These are phyloP conservation scores for Debaryomyces robertsiae DNA, from an alignment of 1,139 yeast genomes.

Conservation along the genomic window DNA sequence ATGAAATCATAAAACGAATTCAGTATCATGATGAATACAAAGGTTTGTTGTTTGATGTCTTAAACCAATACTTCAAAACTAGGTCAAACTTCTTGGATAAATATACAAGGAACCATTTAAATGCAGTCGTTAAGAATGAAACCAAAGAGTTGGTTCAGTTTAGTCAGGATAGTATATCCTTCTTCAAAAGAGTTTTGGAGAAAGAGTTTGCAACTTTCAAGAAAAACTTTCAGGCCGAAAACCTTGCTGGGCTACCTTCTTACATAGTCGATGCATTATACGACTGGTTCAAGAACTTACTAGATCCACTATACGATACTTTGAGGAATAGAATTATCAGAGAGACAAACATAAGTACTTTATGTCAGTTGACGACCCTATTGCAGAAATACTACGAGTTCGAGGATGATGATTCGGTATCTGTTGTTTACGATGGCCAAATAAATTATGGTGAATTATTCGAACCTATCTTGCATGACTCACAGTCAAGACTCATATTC, in stretches of 20 bases:
- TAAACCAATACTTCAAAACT: slow-evolving; percentile 59
- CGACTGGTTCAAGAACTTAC: slow-evolving; percentile 59
- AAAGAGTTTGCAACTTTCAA: slow-evolving; percentile 64
- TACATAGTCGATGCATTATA: slow-evolving; percentile 21
- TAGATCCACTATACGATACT: slow-evolving; percentile 78
- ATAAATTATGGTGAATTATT: slow-evolving; percentile 52
- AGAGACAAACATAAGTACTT: slow-evolving; percentile 63
- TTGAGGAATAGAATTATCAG: slow-evolving; percentile 66
- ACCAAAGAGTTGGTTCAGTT: slow-evolving; percentile 47
- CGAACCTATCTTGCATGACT: slow-evolving; percentile 71
- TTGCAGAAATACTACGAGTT: slow-evolving; percentile 69
- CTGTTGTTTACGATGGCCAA: slow-evolving; percentile 21
- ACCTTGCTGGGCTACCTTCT: slow-evolving; percentile 8
- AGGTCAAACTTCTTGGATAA: slow-evolving; percentile 52
- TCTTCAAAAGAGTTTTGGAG: slow-evolving; percentile 57
- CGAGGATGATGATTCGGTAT: slow-evolving; percentile 46
- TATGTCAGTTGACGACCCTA: slow-evolving; percentile 77
- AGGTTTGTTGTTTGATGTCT: slow-evolving; percentile 70
- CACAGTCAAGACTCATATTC: slow-evolving; percentile 78
- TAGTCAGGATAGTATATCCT: slow-evolving; percentile 61
- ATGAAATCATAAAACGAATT: slow-evolving; percentile 54
- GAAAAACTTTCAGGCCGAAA: slow-evolving; percentile 43
- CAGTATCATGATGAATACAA: slow-evolving; percentile 55
- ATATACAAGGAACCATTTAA: slow-evolving; percentile 37
- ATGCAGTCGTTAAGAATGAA: slow-evolving; percentile 25